A percentile compares a stretch with the other conserved stretches of the same genome.
phyloP scores from a whole-genome alignment of 2,329 filamentous ascomycete genomes.

The Venturia aucupariae region DNA sequence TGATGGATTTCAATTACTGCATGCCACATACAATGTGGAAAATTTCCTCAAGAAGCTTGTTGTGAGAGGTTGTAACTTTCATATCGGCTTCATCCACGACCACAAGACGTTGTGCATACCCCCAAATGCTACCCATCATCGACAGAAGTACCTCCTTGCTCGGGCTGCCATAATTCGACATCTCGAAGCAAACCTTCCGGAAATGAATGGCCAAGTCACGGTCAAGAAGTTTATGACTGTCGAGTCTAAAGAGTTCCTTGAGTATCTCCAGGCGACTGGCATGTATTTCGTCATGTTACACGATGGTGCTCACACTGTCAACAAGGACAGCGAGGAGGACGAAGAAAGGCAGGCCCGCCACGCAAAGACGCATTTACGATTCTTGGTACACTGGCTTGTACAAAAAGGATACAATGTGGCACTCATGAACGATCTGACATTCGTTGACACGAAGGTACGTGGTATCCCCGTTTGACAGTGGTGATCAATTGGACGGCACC shows the following conservation, averaged over 20 bases:
- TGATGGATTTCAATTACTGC: constrained; percentile 60
- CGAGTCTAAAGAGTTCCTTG: constrained; percentile 40
- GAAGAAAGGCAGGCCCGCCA: constrained; percentile 6
- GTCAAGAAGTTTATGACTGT: constrained; percentile 41
- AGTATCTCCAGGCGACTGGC: constrained; percentile 46
- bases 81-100: constrained; percentile 59
- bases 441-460: constrained; percentile 52
- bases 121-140: constrained; percentile 24
- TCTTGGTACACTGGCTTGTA: constrained; percentile 48
- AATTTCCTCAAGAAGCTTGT: constrained; percentile 51
- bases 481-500: background rate
- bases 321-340: background rate
- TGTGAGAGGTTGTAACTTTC: constrained; percentile 59
- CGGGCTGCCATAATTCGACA: constrained; percentile 57
- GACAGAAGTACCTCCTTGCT: constrained; percentile 50
- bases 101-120: constrained; percentile 50
- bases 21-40: constrained; percentile 62
- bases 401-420: constrained; percentile 50
- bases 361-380: constrained; percentile 28
- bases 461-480: constrained; percentile 9
- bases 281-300: constrained; percentile 57
- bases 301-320: constrained; percentile 11
- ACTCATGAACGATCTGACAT: constrained; percentile 54
- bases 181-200: constrained; percentile 38
- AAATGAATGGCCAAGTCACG: constrained; percentile 31